A percentile compares a stretch with the other conserved stretches of the same genome.
Conservation (phyloP, 768 basidiomycete genomes). For the Lentinula boryana region DNA sequence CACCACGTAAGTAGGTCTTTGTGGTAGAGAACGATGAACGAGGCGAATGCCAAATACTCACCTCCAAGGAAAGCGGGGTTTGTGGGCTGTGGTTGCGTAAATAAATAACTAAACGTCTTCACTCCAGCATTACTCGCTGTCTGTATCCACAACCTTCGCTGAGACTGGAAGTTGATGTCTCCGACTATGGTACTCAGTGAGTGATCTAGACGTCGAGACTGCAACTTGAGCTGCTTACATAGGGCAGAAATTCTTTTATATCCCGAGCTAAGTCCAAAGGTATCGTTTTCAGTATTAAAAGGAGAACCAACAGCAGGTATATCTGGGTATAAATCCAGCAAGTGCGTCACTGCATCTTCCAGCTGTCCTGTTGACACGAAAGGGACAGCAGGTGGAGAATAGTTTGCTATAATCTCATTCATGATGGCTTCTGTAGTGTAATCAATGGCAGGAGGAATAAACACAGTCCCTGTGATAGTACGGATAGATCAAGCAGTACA, state of each 20-base stretch:
- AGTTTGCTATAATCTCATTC: conserved; percentile 15
- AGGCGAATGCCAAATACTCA: not conserved
- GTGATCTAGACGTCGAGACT: not conserved
- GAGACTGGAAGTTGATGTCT: conserved; percentile 23
- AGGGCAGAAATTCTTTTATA: conserved; percentile 22
- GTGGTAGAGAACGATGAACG: not conserved
- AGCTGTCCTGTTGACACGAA: conserved; percentile 7
- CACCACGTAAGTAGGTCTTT: not conserved
- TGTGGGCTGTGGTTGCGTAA: conserved; percentile 13
- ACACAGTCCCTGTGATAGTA: conserved; percentile 24
- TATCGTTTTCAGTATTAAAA: conserved; percentile 7
- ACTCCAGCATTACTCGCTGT: conserved; percentile 1
- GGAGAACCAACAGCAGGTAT: not conserved
- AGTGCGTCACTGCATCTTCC: not conserved
- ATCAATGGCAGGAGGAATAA: conserved; percentile 14
- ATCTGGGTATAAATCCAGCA: not conserved
- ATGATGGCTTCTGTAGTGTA: conserved; percentile 19
- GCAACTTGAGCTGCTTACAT: not conserved
- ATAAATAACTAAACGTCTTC: conserved; percentile 3
- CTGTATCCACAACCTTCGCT: conserved; percentile 2
- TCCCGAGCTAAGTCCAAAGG: conserved; percentile 19
- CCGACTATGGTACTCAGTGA: conserved; percentile 8
- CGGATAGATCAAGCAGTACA: not conserved
- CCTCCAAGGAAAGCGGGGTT: conserved; percentile 9
- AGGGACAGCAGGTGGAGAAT: conserved; percentile 19